These are phyloP conservation scores for Picochlorum sp. DNA, from an alignment of 139 green algal genomes.

Conservation along the genomic window DNA sequence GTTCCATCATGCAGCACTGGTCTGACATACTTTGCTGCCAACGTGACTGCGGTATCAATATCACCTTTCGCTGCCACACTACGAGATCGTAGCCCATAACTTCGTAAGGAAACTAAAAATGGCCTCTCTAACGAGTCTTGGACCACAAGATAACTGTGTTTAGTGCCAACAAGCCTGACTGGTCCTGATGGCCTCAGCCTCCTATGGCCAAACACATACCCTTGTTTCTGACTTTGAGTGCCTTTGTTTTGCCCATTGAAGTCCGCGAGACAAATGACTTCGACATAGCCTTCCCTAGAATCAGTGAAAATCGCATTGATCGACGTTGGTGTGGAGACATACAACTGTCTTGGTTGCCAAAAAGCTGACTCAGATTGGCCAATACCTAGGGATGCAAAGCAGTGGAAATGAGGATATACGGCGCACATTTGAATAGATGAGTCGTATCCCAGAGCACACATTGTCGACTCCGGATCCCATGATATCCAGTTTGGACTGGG, in stretches of 20 bases:
- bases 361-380: slow-evolving; percentile 19
- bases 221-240: not conserved
- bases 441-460: slow-evolving; percentile 36
- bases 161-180: slow-evolving; percentile 19
- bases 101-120: slow-evolving; percentile 38
- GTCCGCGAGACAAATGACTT: slow-evolving; percentile 16
- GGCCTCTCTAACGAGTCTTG: slow-evolving; percentile 31
- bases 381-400: slow-evolving; percentile 33
- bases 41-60: slow-evolving; percentile 17
- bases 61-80: slow-evolving; percentile 35
- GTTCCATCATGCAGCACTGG: slow-evolving; percentile 40
- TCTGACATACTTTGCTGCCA: slow-evolving; percentile 27
- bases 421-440: slow-evolving; percentile 31
- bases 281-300: slow-evolving; percentile 22
- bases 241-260: slow-evolving; percentile 22
- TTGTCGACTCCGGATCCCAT: slow-evolving; percentile 44
- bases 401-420: slow-evolving; percentile 29
- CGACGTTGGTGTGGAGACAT: slow-evolving; percentile 23
- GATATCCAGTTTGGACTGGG: slow-evolving; percentile 26
- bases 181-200: slow-evolving; percentile 23
- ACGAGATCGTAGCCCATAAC: slow-evolving; percentile 35
- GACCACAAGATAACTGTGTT: slow-evolving; percentile 32
- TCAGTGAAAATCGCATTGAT: slow-evolving; percentile 34
- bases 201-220: slow-evolving; percentile 16
- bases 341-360: slow-evolving; percentile 45